A percentile compares a stretch with the other conserved stretches of the same genome.
Evolutionary conservation across 495 filamentous ascomycete species (phyloP).

Genomic region (Xylaria grammica): DNA sequence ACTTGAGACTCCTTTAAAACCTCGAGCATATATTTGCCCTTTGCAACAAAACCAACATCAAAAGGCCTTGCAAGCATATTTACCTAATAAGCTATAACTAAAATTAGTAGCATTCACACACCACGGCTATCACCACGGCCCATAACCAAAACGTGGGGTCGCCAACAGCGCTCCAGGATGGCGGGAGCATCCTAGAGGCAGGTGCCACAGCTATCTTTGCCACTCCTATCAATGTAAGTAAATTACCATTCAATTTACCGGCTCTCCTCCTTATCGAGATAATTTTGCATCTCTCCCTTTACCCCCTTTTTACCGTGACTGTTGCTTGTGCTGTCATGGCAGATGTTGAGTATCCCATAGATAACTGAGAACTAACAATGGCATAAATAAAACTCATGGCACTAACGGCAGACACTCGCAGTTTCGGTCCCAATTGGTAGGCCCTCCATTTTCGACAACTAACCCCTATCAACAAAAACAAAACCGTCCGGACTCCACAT

Average conservation of each 20-base stretch:
- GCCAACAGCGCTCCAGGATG: constrained; percentile 20
- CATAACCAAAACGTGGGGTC: constrained; percentile 22
- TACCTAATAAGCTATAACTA: too few relatives aligned
- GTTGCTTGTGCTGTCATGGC: constrained; percentile 15
- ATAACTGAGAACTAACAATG: too few relatives aligned
- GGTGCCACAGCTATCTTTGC: constrained; percentile 24
- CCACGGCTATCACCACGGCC: constrained; percentile 26
- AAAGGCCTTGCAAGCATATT: too few relatives aligned
- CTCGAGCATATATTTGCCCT: too few relatives aligned
- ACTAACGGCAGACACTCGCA: constrained; percentile 34
- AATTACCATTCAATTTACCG: too few relatives aligned
- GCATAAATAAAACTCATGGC: too few relatives aligned
- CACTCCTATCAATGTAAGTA: constrained; percentile 30
- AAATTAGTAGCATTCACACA: too few relatives aligned
- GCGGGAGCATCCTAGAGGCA: constrained; percentile 15
- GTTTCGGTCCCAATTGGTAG: constrained; percentile 62
- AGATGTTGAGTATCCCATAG: too few relatives aligned
- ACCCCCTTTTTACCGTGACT: neutral
- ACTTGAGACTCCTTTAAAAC: too few relatives aligned
- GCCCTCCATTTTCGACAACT: constrained; percentile 45
- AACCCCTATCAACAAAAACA: constrained; percentile 51
- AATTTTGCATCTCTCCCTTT: too few relatives aligned
- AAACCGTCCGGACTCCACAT: constrained; percentile 63
- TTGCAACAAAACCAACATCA: too few relatives aligned
- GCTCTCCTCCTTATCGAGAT: too few relatives aligned